A percentile compares a stretch with the other conserved stretches of the same genome.
Evolutionary conservation across 2,329 filamentous ascomycete genomes (phyloP).

Genomic region (Chrysoporthe austroafricana): DNA sequence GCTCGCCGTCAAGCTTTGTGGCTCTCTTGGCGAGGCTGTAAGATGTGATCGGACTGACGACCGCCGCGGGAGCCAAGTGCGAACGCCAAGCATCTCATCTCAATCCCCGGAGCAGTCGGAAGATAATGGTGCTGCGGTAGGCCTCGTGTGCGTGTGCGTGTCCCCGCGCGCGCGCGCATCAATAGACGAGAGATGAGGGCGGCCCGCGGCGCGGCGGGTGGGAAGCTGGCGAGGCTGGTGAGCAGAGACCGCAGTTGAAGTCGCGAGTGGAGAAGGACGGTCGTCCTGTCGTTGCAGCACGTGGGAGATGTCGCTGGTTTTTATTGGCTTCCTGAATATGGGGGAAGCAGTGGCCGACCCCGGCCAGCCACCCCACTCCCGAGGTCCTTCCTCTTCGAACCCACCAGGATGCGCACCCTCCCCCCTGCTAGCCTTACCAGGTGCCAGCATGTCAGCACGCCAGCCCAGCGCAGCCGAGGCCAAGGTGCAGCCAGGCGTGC

Average conservation of each 20-base stretch:
- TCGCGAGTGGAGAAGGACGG: slow-evolving; percentile 10
- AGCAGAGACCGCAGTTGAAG: background rate
- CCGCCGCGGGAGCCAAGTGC: background rate
- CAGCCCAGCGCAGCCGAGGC: background rate
- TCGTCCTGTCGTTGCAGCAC: slow-evolving; percentile 17
- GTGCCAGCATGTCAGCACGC: background rate
- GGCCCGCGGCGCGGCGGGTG: background rate
- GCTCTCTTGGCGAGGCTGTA: slow-evolving; percentile 8
- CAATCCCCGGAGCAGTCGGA: background rate
- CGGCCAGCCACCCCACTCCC: background rate
- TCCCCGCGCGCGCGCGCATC: background rate
- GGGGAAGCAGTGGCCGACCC: slow-evolving; percentile 8
- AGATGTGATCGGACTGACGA: slow-evolving; percentile 2
- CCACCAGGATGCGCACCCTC: background rate
- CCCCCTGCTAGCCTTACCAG: slow-evolving; percentile 10
- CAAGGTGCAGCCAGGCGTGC: background rate
- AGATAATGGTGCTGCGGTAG: background rate
- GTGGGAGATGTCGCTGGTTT: slow-evolving; percentile 1
- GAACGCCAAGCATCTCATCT: background rate
- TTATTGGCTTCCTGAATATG: slow-evolving; percentile 16
- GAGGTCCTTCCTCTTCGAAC: background rate
- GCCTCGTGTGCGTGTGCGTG: background rate
- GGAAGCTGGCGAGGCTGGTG: background rate
- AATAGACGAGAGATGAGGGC: background rate
- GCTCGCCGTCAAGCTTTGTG: slow-evolving; percentile 19